These are phyloP conservation scores for Schwanniomyces vanrijiae DNA, from an alignment of 805 yeast genomes.

Conservation along the genomic window DNA sequence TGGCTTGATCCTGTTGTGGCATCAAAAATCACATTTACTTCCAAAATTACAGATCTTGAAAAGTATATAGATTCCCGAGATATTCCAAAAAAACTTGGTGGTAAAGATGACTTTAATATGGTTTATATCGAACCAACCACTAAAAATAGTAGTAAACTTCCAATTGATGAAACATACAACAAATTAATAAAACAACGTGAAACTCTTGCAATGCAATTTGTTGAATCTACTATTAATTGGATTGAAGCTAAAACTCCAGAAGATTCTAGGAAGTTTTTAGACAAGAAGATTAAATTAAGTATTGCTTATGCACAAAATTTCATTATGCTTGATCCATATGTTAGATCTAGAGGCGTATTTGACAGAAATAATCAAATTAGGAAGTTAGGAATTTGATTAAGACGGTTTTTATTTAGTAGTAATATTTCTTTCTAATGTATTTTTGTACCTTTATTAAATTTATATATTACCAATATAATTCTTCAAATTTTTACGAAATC, in stretches of 20 bases:
- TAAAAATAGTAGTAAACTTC: background rate
- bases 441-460: too few species aligned
- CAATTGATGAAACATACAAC: constrained; percentile 31
- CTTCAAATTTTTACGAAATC: too few species aligned
- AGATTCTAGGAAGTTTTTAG: constrained; percentile 47
- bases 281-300: constrained; percentile 55
- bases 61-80: constrained; percentile 54
- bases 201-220: constrained; percentile 51
- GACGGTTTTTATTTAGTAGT: background rate
- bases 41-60: constrained; percentile 59
- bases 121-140: constrained; percentile 6
- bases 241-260: constrained; percentile 58
- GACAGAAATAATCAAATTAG: constrained; percentile 52
- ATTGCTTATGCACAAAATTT: constrained; percentile 61
- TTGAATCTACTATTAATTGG: constrained; percentile 75
- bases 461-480: too few species aligned
- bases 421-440: too few species aligned
- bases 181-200: constrained; percentile 52
- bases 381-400: background rate
- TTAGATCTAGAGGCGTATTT: constrained; percentile 74
- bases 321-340: constrained; percentile 71
- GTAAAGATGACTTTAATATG: constrained; percentile 40
- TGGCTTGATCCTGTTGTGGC: constrained; percentile 97
- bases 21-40: constrained; percentile 78
- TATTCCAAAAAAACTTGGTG: constrained; percentile 71